phyloP scores from a whole-genome alignment of 805 yeast genomes.

The Saccharomyces kudriavzevii region DNA sequence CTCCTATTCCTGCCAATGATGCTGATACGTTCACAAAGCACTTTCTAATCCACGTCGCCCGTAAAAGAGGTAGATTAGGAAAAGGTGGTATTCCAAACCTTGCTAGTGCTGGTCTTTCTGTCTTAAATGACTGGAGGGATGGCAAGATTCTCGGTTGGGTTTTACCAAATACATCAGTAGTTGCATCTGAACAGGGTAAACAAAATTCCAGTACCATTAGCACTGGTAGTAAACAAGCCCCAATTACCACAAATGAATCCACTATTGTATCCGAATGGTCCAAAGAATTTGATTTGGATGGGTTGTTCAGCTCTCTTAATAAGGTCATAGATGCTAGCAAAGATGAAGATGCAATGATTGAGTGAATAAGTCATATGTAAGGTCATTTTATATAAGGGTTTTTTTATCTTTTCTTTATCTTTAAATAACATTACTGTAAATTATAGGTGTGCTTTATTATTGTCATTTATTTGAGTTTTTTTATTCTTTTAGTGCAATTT shows the following conservation, averaged over 20 bases:
- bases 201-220: constrained; percentile 29
- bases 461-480: neutral
- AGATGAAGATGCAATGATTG: constrained; percentile 15
- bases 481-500: neutral
- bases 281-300: constrained; percentile 86
- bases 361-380: constrained; percentile 4
- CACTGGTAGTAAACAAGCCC: constrained; percentile 33
- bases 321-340: constrained; percentile 24
- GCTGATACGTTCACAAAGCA: constrained; percentile 75
- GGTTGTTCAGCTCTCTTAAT: constrained; percentile 47
- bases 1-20: constrained; percentile 66
- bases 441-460: neutral
- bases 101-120: constrained; percentile 71
- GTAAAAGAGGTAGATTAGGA: constrained; percentile 85
- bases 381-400: neutral
- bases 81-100: constrained; percentile 90
- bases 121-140: constrained; percentile 93
- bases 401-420: neutral
- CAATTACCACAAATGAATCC: constrained; percentile 48
- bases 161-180: constrained; percentile 49
- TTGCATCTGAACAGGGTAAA: constrained; percentile 20
- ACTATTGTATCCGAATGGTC: constrained; percentile 88
- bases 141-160: constrained; percentile 92
- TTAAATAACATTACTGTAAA: neutral
- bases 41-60: constrained; percentile 84